Evolutionary conservation across 2,329 filamentous ascomycete genomes (phyloP), one percentile per base, ranked within the genome.

Genomic region (Cryphonectria radicalis): DNA sequence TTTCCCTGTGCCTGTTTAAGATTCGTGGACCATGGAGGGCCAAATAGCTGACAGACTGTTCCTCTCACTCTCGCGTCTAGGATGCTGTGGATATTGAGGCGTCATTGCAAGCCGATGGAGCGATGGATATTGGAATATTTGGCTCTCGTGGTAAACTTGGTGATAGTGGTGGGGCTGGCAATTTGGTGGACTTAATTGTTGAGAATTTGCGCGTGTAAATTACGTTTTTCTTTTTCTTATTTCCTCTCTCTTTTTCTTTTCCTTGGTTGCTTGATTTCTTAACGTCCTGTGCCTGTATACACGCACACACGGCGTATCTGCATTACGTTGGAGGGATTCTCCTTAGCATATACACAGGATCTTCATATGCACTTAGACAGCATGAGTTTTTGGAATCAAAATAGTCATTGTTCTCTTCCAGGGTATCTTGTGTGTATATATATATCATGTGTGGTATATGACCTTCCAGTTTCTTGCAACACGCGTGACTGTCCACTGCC

Each of bases 11-110:
- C 3, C 17, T 59, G n/a, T 5, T 37, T 2, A n/a, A 40, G 8
- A 2, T 40, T 17, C 35, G 14, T 40, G 19, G 28, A 43, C 40
- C 11, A 6, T 14, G 13, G 3, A 25, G 14, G 42, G 14, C 37
- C 37, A 42, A 8, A 7, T 7, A 28, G n/a, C 65, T 75, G 68
- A 72, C 28, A 1, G 22, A 4, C 4, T 19, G 37, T 40, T 13
- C 13, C 37, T 10, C 43, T 22, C 43, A 7, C 17, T 22, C 43
- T 46, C 17, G 19, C 3, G 43, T 5, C 4, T n/a, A 84, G 82
- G 76, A 80, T 28, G 79, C 82, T 14, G 72, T 83, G 7, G 83
- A 85, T 69, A 72, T 84, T 2, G 83, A 85, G 72, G 81, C 81
- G 1, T 80, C 81, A 0, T 65, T 84, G 1, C 73, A 76, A 4